Evolutionary conservation across 192 early-diverging fungal species (phyloP).

Genomic region (Umbelopsis sp.): DNA sequence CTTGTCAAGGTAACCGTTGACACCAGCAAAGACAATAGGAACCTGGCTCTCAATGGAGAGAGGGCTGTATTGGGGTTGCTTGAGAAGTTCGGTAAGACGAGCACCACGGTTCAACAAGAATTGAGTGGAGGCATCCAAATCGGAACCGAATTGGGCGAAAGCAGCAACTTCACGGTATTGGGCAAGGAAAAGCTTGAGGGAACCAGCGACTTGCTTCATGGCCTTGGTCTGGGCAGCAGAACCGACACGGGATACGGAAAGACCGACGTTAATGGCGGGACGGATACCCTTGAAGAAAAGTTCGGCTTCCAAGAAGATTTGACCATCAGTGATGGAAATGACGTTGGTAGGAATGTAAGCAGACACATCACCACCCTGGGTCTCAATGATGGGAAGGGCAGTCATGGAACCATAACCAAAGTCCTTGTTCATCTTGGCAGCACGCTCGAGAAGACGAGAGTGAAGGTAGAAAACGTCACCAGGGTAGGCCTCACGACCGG

Average conservation of each 20-base stretch:
- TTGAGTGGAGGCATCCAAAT: slow-evolving; percentile 99
- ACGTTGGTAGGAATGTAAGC: slow-evolving; percentile 99
- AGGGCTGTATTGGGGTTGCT: slow-evolving; percentile 98
- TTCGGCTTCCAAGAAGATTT: slow-evolving; percentile 99
- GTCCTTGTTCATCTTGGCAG: slow-evolving; percentile 98
- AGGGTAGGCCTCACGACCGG: slow-evolving; percentile 99
- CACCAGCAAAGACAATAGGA: slow-evolving; percentile 97
- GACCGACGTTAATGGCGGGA: slow-evolving; percentile 99
- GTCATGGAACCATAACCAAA: slow-evolving; percentile 96
- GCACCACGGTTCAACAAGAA: slow-evolving; percentile 99
- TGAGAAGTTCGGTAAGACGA: slow-evolving; percentile 97
- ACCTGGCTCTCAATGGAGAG: slow-evolving; percentile 97
- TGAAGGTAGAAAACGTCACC: slow-evolving; percentile 99
- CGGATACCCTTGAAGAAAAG: slow-evolving; percentile 99
- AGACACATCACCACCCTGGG: slow-evolving; percentile 99
- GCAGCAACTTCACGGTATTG: slow-evolving; percentile 99
- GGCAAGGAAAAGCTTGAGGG: slow-evolving; percentile 98
- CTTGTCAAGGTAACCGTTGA: slow-evolving; percentile 99
- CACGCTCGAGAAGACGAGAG: slow-evolving; percentile 98
- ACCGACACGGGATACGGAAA: slow-evolving; percentile 99
- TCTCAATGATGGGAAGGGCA: slow-evolving; percentile 98
- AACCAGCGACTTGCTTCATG: slow-evolving; percentile 99
- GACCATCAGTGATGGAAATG: slow-evolving; percentile 99
- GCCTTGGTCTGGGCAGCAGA: slow-evolving; percentile 99
- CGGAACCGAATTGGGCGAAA: slow-evolving; percentile 99